These are phyloP conservation scores for Psidium guajava DNA, from an alignment of 345 rosid genomes.

Conservation along the genomic window DNA sequence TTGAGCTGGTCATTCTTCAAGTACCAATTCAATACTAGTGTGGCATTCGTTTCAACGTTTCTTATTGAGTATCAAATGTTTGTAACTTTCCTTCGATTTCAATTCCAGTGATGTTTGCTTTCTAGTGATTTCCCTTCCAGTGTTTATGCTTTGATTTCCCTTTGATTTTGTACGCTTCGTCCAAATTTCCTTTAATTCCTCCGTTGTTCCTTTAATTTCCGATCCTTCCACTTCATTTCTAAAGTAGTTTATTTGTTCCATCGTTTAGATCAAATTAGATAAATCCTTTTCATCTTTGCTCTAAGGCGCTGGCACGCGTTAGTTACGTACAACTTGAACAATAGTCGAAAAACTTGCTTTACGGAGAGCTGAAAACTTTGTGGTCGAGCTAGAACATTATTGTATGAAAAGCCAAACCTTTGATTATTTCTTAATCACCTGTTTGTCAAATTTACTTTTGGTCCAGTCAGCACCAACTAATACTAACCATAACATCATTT, in stretches of 20 bases:
- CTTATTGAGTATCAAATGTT: too few species aligned
- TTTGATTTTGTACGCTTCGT: not conserved
- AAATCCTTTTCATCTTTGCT: not conserved
- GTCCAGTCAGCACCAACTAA: not conserved
- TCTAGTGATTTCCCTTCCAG: too few species aligned
- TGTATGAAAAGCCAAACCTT: not conserved
- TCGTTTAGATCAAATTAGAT: not conserved
- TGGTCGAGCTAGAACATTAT: not conserved
- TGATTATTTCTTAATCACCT: not conserved
- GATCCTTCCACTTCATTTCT: not conserved
- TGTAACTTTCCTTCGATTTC: too few species aligned
- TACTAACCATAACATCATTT: not conserved
- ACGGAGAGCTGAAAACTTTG: not conserved
- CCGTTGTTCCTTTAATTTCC: not conserved
- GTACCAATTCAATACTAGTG: too few species aligned
- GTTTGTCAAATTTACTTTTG: not conserved
- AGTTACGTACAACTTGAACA: not conserved
- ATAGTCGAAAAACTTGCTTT: not conserved
- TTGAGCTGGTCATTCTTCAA: too few species aligned
- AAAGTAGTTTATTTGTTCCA: not conserved
- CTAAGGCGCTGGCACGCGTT: not conserved
- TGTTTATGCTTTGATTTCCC: too few species aligned
- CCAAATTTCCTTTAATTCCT: not conserved
- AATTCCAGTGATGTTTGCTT: too few species aligned
- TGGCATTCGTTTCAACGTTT: too few species aligned